Evolutionary conservation across 2,329 filamentous ascomycete genomes (phyloP).

Genomic region (Thielaviopsis punctulata): DNA sequence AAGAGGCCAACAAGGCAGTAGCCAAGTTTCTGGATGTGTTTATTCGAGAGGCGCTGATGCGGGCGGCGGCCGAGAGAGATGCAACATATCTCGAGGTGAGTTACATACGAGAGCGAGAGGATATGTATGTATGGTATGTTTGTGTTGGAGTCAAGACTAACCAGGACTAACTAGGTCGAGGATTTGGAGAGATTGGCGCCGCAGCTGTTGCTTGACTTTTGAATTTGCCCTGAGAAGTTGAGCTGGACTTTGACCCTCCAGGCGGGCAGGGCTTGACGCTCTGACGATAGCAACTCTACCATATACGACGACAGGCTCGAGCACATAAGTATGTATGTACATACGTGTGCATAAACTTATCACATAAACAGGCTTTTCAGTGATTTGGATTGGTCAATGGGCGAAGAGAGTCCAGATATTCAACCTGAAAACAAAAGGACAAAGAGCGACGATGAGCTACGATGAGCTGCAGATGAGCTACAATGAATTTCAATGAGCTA

Average conservation of each 20-base stretch:
- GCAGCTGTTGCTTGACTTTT: constrained; percentile 76
- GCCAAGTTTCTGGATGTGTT: constrained; percentile 84
- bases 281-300: too few relatives aligned
- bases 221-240: constrained; percentile 10
- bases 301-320: background rate
- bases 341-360: too few relatives aligned
- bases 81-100: constrained; percentile 59
- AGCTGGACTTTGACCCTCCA: too few relatives aligned
- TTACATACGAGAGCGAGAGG: constrained; percentile 8
- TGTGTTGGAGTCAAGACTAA: background rate
- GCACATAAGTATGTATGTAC: too few relatives aligned
- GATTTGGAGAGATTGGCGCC: constrained; percentile 79
- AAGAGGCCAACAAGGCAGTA: constrained; percentile 59
- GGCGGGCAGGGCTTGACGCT: background rate
- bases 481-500: too few relatives aligned
- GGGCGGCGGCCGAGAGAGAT: constrained; percentile 54
- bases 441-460: too few relatives aligned
- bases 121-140: background rate
- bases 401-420: too few relatives aligned
- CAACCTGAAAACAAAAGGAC: too few relatives aligned
- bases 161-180: constrained; percentile 42
- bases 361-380: too few relatives aligned
- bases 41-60: constrained; percentile 70
- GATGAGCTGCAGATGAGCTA: too few relatives aligned
- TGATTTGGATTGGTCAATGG: too few relatives aligned